Evolutionary conservation across 176 grass and related monocot genomes (phyloP).

Genomic region (Avena insularis): DNA sequence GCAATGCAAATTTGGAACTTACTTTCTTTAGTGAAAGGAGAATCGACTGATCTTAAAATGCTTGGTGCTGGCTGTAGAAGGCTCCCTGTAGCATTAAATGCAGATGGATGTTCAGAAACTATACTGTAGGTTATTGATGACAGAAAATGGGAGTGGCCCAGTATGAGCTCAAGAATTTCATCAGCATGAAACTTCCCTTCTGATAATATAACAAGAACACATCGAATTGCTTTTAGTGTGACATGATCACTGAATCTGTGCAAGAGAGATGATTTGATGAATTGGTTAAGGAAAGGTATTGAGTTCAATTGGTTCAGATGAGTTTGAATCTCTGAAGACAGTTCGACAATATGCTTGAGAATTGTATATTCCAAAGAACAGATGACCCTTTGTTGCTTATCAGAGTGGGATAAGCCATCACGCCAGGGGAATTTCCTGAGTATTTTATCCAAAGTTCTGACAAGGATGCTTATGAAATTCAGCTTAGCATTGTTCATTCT

Average conservation of each 20-base stretch:
- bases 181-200: conserved; percentile 68
- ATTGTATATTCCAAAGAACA: conserved; percentile 76
- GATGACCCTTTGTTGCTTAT: conserved; percentile 34
- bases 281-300: conserved; percentile 72
- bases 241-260: conserved; percentile 84
- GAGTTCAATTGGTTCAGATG: conserved; percentile 60
- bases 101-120: conserved; percentile 53
- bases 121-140: conserved; percentile 56
- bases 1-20: conserved; percentile 39
- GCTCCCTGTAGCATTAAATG: conserved; percentile 48
- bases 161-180: conserved; percentile 85
- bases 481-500: conserved; percentile 66
- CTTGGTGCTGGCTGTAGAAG: conserved; percentile 79
- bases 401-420: conserved; percentile 34
- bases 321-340: conserved; percentile 62
- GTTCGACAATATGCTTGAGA: conserved; percentile 80
- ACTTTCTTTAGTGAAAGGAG: conserved; percentile 45
- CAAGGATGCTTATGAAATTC: conserved; percentile 74
- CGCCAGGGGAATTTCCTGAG: conserved; percentile 53
- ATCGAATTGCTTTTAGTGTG: conserved; percentile 82
- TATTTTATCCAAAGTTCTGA: conserved; percentile 69
- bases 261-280: conserved; percentile 89
- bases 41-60: conserved; percentile 77
- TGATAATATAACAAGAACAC: conserved; percentile 75
- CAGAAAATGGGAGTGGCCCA: conserved; percentile 93